phyloP scores from a whole-genome alignment of 371 early-diverging fungal genomes.

The Apophysomyces variabilis region DNA sequence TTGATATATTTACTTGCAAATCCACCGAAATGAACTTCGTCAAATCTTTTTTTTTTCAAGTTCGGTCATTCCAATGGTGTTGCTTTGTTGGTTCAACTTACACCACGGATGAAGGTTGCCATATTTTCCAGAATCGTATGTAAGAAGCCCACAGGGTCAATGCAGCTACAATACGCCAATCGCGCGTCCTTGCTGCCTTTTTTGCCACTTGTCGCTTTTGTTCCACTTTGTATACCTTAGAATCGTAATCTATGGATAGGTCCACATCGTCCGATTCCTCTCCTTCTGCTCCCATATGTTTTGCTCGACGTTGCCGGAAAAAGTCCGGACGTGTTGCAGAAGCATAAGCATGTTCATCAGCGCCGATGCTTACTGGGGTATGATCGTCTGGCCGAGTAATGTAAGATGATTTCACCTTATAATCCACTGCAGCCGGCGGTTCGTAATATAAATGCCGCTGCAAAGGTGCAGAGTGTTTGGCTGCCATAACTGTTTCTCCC shows the following conservation, averaged over 20 bases:
- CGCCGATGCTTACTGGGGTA: conserved; percentile 21
- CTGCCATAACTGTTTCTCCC: background rate
- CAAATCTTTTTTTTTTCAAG: conserved; percentile 16
- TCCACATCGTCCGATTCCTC: conserved; percentile 31
- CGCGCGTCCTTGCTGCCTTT: conserved; percentile 28
- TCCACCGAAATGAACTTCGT: conserved; percentile 97
- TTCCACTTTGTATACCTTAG: conserved; percentile 30
- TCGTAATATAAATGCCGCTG: conserved; percentile 5
- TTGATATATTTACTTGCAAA: conserved; percentile 96
- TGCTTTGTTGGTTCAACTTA: conserved; percentile 22
- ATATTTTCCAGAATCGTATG: conserved; percentile 49
- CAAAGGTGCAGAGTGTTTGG: background rate
- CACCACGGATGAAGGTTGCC: conserved; percentile 54
- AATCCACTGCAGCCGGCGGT: conserved; percentile 1
- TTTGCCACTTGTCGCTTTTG: conserved; percentile 22
- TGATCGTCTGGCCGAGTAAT: conserved; percentile 20
- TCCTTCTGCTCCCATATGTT: conserved; percentile 19
- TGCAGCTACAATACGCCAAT: conserved; percentile 38
- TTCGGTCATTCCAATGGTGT: too few relatives aligned
- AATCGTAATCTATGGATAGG: conserved; percentile 29
- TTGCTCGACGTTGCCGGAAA: conserved; percentile 26
- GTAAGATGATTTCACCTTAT: background rate
- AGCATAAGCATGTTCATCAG: conserved; percentile 20
- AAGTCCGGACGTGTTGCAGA: conserved; percentile 20
- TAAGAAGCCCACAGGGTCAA: conserved; percentile 47